These are phyloP conservation scores for Mycena haematopus DNA, from an alignment of 768 basidiomycete genomes.

Conservation along the genomic window DNA sequence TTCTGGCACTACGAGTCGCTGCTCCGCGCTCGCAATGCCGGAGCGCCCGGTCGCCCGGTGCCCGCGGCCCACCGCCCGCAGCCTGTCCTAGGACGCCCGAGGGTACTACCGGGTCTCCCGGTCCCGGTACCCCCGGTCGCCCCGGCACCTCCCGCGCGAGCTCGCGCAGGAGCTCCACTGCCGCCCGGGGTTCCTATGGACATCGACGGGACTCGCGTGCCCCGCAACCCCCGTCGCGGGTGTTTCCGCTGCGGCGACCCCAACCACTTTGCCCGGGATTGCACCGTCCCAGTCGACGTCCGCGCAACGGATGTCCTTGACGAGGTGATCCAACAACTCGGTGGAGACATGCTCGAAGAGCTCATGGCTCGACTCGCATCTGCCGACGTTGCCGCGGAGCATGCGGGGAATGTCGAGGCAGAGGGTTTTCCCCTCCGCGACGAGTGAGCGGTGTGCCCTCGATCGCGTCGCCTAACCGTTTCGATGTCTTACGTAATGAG, in stretches of 20 bases:
- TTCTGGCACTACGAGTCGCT: too few relatives aligned
- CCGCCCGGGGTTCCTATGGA: background rate
- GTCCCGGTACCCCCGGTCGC: too few relatives aligned
- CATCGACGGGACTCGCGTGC: background rate
- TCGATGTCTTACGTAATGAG: background rate
- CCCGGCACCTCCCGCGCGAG: too few relatives aligned
- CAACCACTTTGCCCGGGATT: background rate
- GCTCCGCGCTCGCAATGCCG: too few relatives aligned
- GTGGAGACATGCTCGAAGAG: background rate
- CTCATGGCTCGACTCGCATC: background rate
- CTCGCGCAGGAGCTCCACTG: too few relatives aligned
- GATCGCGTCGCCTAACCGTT: background rate
- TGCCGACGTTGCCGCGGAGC: background rate
- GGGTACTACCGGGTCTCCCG: too few relatives aligned
- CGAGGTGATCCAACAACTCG: background rate
- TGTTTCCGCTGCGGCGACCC: background rate
- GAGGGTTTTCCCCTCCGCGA: background rate
- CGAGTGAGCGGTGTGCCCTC: slow-evolving; percentile 1
- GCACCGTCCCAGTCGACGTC: background rate
- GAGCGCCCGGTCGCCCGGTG: too few relatives aligned
- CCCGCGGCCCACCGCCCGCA: too few relatives aligned
- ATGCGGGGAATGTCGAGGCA: background rate
- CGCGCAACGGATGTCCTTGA: background rate
- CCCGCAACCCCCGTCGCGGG: background rate
- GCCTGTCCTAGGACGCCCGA: too few relatives aligned